A percentile compares a stretch with the other conserved stretches of the same genome.
These are phyloP conservation scores for Talaromyces funiculosus DNA, from an alignment of 2,329 filamentous ascomycete species.

Conservation along the genomic window DNA sequence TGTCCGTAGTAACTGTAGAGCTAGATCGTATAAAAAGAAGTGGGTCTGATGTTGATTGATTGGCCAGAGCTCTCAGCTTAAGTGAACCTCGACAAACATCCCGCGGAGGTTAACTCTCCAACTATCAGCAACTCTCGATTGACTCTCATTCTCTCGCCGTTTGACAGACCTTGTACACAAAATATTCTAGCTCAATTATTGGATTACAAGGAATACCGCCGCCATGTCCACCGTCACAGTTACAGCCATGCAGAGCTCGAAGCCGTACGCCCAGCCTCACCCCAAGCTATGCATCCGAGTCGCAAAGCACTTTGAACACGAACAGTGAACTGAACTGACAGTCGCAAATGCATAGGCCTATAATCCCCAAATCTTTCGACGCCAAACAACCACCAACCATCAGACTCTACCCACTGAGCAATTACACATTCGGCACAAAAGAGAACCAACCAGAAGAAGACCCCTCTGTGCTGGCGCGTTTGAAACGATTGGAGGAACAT, in stretches of 20 bases:
- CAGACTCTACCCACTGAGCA: constrained; percentile 87
- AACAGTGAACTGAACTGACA: neutral
- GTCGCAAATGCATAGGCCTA: constrained; percentile 54
- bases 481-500: constrained; percentile 94
- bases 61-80: constrained; percentile 9
- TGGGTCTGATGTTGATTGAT: neutral
- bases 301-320: neutral
- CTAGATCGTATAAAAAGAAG: neutral
- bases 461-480: constrained; percentile 83
- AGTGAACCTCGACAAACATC: constrained; percentile 3
- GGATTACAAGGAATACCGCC: neutral
- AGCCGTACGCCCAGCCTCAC: constrained; percentile 47
- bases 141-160: neutral
- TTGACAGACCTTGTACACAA: neutral
- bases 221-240: constrained; percentile 80
- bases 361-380: constrained; percentile 76
- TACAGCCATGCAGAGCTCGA: constrained; percentile 67
- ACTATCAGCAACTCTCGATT: neutral
- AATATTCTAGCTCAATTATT: neutral
- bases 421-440: constrained; percentile 98
- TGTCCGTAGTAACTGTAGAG: no score
- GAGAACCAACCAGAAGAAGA: constrained; percentile 98
- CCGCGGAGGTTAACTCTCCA: constrained; percentile 6
- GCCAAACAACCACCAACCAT: constrained; percentile 84
- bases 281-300: neutral